These are phyloP conservation scores for Inga leiocalycina DNA, from an alignment of 306 rosid genomes.

Conservation along the genomic window DNA sequence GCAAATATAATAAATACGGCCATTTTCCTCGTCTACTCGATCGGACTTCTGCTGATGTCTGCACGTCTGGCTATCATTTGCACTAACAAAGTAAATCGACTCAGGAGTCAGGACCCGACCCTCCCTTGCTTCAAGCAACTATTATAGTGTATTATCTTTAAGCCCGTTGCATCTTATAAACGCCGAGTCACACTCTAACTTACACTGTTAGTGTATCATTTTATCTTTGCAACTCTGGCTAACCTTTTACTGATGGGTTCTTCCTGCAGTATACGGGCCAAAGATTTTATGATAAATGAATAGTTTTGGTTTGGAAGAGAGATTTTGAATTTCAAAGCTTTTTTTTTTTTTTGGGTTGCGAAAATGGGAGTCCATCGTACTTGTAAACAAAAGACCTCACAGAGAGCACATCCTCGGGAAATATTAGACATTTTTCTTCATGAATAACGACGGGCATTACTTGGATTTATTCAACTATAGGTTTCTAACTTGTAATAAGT, in stretches of 20 bases:
- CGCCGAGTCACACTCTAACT: background rate
- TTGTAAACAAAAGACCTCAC: background rate
- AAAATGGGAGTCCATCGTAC: background rate
- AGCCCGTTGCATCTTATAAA: background rate
- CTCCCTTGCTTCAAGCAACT: too few relatives aligned
- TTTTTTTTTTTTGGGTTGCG: background rate
- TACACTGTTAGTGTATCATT: background rate
- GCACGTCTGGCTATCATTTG: background rate
- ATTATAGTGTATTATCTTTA: too few relatives aligned
- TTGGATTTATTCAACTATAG: background rate
- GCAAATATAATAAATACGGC: background rate
- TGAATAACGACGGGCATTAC: background rate
- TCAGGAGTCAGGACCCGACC: too few relatives aligned
- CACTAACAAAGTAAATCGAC: background rate
- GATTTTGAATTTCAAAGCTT: too few relatives aligned
- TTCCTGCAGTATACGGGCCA: too few relatives aligned
- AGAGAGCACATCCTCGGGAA: background rate
- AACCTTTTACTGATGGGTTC: too few relatives aligned
- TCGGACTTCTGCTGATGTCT: background rate
- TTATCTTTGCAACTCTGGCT: background rate
- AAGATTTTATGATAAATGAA: background rate
- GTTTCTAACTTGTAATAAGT: too few relatives aligned
- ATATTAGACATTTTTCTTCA: background rate
- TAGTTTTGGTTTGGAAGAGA: background rate
- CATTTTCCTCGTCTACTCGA: background rate